Base-by-base conservation (phyloP, 1,284 basidiomycete genomes). In the Boletellus deceptivus region DNA sequence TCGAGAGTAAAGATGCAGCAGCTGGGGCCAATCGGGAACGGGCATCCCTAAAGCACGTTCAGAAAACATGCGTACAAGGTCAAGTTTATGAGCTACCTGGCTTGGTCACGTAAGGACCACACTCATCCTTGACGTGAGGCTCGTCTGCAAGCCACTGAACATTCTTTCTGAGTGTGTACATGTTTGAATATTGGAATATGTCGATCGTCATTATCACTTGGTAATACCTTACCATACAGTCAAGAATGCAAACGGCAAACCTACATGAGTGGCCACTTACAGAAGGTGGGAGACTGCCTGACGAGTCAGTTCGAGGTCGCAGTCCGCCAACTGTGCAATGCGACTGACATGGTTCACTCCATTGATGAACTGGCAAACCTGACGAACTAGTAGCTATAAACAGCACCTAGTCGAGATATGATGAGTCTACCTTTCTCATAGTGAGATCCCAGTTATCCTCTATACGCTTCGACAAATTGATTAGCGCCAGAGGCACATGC, bases 401-500 rank as follows among this genome's bases (percentile, higher is more conserved):
- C 46, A 2, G 44, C 22, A 36, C 48, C 14, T 43, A 38, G 38
- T 31, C 16, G 33, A 31, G 29, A 43, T 24, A 20, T 44, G 16
- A 49, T 9, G n/a, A 65, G 2, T 39, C 14, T 50, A 89, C 91
- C 76, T 91, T 91, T 31, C 82, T 80, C 72, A 98, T 90, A 0
- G 97, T 98, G 46, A 99, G 76, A 71, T 99, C 97, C 96, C 97
- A 99, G 60, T 94, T 96, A 29, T 85, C 84, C 59, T 96, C 91
- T 43, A 89, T 82, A 50, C 93, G 76, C 56, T 83, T 89, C 1
- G 80, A 75, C 33, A 99, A 75, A 60, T 93, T 88, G 51, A 97
- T 89, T 8, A 99, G 77, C 0, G 93, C 84, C 10, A 99, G 77
- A 1, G 96, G 97, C 0, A 99, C 97, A 72, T 93, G 86, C 95